A percentile compares a stretch with the other conserved stretches of the same genome.
Evolutionary conservation across 495 filamentous ascomycete species (phyloP).

Genomic region (Talaromyces borbonicus): DNA sequence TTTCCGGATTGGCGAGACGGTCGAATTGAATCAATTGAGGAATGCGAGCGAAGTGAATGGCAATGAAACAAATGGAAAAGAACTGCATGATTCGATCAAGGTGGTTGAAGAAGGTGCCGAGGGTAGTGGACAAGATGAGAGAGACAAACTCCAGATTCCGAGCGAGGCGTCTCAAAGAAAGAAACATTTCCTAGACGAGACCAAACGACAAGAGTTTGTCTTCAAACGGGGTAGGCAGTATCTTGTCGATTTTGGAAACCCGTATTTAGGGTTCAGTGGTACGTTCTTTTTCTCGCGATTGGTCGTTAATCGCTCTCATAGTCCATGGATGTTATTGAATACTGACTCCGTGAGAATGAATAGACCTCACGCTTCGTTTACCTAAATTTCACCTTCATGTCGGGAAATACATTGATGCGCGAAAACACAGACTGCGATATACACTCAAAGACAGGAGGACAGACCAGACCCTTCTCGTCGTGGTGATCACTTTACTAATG

Average conservation of each 20-base stretch:
- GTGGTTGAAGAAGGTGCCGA: slow-evolving; percentile 63
- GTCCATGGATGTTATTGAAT: no score
- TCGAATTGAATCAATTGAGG: slow-evolving; percentile 8
- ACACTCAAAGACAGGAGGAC: slow-evolving; percentile 69
- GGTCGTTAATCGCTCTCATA: no score
- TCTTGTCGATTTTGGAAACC: slow-evolving; percentile 78
- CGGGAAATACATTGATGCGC: slow-evolving; percentile 72
- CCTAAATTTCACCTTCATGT: slow-evolving; percentile 72
- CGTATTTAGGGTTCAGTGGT: slow-evolving; percentile 81
- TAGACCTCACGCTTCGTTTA: slow-evolving; percentile 65
- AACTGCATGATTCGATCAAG: slow-evolving; percentile 20
- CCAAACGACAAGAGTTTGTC: slow-evolving; percentile 36
- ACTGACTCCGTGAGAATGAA: no score
- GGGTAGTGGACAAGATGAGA: slow-evolving; percentile 42
- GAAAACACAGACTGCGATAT: slow-evolving; percentile 72
- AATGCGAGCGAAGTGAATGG: slow-evolving; percentile 3
- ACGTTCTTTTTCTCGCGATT: neutral
- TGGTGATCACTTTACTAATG: slow-evolving; percentile 62
- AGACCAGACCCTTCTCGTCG: slow-evolving; percentile 61
- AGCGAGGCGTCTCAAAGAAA: slow-evolving; percentile 43
- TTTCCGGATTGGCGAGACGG: slow-evolving; percentile 53
- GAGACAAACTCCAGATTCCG: slow-evolving; percentile 41
- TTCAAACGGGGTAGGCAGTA: slow-evolving; percentile 57
- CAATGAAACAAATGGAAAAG: slow-evolving; percentile 9
- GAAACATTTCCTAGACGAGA: slow-evolving; percentile 52